Evolutionary conservation across 495 filamentous ascomycete genomes (phyloP).

Genomic region (Hamigera avellanea): DNA sequence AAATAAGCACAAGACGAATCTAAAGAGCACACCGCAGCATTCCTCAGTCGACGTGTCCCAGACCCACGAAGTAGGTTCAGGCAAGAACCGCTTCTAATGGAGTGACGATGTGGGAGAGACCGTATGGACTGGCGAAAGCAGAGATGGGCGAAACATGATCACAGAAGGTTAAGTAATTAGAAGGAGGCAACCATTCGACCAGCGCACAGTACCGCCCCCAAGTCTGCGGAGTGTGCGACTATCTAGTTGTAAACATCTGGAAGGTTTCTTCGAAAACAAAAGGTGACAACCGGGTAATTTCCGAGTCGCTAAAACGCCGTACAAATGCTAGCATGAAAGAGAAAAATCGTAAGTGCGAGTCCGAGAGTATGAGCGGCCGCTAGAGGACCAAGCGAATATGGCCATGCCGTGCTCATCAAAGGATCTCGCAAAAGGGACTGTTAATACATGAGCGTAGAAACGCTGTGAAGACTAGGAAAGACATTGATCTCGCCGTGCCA

Average conservation of each 20-base stretch:
- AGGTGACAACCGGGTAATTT: slow-evolving; percentile 16
- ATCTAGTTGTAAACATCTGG: slow-evolving; percentile 34
- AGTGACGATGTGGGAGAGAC: no score
- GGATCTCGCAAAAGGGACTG: slow-evolving; percentile 42
- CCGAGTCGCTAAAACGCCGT: slow-evolving; percentile 40
- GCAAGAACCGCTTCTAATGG: no score
- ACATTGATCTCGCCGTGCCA: slow-evolving; percentile 11
- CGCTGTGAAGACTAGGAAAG: no score
- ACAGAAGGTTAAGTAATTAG: slow-evolving; percentile 16
- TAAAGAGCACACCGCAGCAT: no score
- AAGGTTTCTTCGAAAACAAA: slow-evolving; percentile 9
- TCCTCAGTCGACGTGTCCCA: no score
- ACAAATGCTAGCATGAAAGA: slow-evolving; percentile 32
- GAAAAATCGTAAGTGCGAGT: slow-evolving; percentile 22
- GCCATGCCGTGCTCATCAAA: slow-evolving; percentile 25
- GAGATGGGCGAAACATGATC: no score
- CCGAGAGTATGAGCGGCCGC: neutral
- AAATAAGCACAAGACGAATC: no score
- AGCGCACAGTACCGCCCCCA: slow-evolving; percentile 48
- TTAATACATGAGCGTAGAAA: slow-evolving; percentile 44
- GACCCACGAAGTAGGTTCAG: no score
- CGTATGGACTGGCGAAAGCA: no score
- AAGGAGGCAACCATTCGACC: slow-evolving; percentile 46
- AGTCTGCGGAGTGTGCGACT: slow-evolving; percentile 34
- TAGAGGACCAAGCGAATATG: slow-evolving; percentile 7